phyloP scores from a whole-genome alignment of 2,329 filamentous ascomycete species.

The Venturia effusa region DNA sequence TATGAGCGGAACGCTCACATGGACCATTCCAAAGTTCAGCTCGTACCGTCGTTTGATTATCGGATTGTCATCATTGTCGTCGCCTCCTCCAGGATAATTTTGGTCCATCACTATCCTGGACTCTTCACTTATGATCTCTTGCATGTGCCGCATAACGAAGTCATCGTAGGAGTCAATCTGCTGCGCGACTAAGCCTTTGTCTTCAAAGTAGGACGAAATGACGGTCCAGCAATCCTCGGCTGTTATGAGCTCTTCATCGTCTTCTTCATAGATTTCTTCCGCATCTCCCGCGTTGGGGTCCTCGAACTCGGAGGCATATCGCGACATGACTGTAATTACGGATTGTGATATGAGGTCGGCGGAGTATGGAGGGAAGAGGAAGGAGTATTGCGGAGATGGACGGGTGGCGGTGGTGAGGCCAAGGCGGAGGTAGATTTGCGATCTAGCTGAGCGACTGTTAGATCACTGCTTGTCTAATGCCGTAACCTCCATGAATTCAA shows the following conservation, averaged over 20 bases:
- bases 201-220: slow-evolving; percentile 93
- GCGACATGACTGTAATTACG: not conserved
- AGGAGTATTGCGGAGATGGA: not conserved
- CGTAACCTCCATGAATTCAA: not conserved
- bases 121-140: slow-evolving; percentile 88
- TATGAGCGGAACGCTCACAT: slow-evolving; percentile 80
- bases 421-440: not conserved
- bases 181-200: slow-evolving; percentile 91
- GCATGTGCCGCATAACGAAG: slow-evolving; percentile 87
- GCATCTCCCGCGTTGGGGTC: not conserved
- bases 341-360: not conserved
- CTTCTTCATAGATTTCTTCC: slow-evolving; percentile 45
- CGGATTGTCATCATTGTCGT: slow-evolving; percentile 48
- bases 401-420: not conserved
- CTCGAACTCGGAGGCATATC: not conserved
- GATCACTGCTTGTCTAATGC: not conserved
- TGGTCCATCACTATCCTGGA: slow-evolving; percentile 88
- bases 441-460: slow-evolving; percentile 1
- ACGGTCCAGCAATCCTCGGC: slow-evolving; percentile 98
- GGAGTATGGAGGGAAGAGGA: not conserved
- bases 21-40: slow-evolving; percentile 84
- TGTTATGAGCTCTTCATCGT: slow-evolving; percentile 60
- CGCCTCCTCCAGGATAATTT: slow-evolving; percentile 64
- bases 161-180: slow-evolving; percentile 98
- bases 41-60: slow-evolving; percentile 87